Percentiles rank a stretch among this genome's conserved stretches.
phyloP scores from a whole-genome alignment of 345 rosid species.

The Gossypium herbaceum region DNA sequence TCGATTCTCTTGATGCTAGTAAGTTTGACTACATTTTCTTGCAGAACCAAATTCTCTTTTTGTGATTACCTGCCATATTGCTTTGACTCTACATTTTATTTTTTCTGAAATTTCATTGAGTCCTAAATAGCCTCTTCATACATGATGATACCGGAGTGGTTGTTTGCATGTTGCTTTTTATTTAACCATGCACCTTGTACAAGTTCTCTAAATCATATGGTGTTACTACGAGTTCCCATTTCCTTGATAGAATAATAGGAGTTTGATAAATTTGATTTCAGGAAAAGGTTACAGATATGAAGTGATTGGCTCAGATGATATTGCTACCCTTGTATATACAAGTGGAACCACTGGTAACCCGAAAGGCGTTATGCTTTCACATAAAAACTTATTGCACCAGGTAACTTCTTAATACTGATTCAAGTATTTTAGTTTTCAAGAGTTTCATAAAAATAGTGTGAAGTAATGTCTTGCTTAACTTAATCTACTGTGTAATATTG shows the following conservation, averaged over 20 bases:
- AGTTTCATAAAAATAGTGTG: not conserved
- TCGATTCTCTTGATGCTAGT: constrained; percentile 48
- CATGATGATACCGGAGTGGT: not conserved
- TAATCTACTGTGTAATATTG: not conserved
- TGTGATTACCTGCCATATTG: too few relatives aligned
- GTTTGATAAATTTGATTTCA: constrained; percentile 31
- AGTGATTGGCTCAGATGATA: constrained; percentile 62
- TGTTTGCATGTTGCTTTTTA: not conserved
- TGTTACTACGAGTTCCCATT: not conserved
- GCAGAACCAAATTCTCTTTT: too few relatives aligned
- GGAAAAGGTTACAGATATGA: constrained; percentile 48
- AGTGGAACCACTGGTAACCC: constrained; percentile 98
- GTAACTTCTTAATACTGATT: constrained; percentile 36
- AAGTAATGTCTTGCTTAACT: not conserved
- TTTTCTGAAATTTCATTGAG: not conserved
- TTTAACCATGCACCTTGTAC: not conserved
- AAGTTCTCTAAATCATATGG: not conserved
- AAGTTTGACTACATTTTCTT: constrained; percentile 26
- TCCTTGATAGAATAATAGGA: not conserved
- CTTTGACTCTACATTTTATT: too few relatives aligned
- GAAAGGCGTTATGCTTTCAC: constrained; percentile 96
- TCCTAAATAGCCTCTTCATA: not conserved
- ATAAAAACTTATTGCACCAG: constrained; percentile 88
- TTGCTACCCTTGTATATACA: constrained; percentile 79
- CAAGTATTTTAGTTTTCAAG: not conserved